Evolutionary conservation across 805 yeast species (phyloP), one percentile per base, ranked within the genome.

Genomic region (Metschnikowia sp.): DNA sequence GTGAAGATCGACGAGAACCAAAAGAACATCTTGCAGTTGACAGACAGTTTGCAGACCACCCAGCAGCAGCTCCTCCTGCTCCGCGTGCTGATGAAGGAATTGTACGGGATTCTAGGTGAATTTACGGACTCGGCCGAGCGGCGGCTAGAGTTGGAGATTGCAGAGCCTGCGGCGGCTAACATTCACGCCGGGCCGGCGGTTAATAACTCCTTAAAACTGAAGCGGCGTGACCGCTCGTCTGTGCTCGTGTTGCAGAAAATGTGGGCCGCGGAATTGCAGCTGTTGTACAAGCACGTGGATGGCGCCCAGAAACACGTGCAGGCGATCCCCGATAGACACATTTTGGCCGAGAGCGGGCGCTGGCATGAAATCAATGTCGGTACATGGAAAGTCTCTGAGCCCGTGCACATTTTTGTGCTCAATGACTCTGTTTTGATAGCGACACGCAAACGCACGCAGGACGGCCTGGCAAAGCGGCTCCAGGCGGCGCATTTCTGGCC

Each of bases 331-430:
- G 94, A 91, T 3, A 76, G 96, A 42, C 96, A 89, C 63, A 79
- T 90, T 2, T 68, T 88, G 15, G 78, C 82, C 9, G 94, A 90
- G 57, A 82, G 89, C 61, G 85, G 86, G 2, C 77, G 90, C 41
- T 91, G 97, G 97, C 81, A 78, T 48, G 96, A 90, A 64, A 69
- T 91, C 50, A 90, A 89, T 58, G 81, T 86, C 2, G 90, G 94
- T 0, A 88, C 96, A 10, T 82, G 88, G 79, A 88, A 88, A 62
- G 84, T 90, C 0, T 72, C 84, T 32, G 83, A 86, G 54, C 83
- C 88, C 2, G 82, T 85, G 4, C 95, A 86, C 58, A 63, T 91
- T 39, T 86, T 87, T 57, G 65, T 91, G 8, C 70, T 91, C 55
- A 90, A 86, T 60, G 97, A 91, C 63, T 75, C 83, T 57, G 62